Conservation (phyloP, 345 rosid genomes). For the Fremontodendron californicum region DNA sequence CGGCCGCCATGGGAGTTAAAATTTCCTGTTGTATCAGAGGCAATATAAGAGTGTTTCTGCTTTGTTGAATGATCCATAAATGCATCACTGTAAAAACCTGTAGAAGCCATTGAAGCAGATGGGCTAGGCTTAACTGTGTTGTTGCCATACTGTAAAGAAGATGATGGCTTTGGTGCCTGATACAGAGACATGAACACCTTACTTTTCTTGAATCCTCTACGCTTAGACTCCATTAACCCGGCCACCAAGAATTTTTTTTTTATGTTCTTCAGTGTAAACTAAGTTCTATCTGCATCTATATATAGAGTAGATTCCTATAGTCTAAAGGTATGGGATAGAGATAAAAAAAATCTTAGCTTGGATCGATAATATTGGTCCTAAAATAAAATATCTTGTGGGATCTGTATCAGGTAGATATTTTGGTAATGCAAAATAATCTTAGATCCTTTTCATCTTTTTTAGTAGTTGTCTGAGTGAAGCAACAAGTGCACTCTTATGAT, state of each 20-base stretch:
- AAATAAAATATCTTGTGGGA: neutral
- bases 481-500: neutral
- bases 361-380: neutral
- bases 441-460: neutral
- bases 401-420: neutral
- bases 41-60: neutral
- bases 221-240: neutral
- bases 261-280: neutral
- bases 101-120: neutral
- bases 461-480: neutral
- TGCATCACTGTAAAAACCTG: neutral
- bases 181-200: neutral
- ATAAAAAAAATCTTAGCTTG: neutral
- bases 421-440: neutral
- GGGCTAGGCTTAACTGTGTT: neutral
- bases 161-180: neutral
- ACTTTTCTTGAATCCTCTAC: neutral
- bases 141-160: neutral
- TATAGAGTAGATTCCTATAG: neutral
- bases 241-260: neutral
- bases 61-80: neutral
- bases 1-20: neutral
- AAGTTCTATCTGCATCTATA: neutral
- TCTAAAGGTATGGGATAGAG: neutral
- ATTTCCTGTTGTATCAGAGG: neutral